These are phyloP conservation scores for Boletus rubropictus DNA, from an alignment of 768 basidiomycete species.

Conservation along the genomic window DNA sequence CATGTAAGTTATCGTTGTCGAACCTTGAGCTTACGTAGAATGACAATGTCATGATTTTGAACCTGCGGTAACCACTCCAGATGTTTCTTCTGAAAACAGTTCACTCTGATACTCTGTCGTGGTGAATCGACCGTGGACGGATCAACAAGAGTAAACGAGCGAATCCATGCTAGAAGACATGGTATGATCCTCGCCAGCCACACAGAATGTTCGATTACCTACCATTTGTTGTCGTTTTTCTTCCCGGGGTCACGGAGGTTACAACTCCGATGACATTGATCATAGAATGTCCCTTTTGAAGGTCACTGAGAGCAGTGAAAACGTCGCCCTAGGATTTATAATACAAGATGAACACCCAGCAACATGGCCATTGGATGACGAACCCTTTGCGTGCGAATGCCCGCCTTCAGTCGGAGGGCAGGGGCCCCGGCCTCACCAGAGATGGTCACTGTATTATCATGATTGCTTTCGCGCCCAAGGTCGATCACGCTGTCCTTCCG, in stretches of 20 bases:
- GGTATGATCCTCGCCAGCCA: not conserved
- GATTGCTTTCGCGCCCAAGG: not conserved
- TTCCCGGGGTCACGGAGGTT: slow-evolving; percentile 7
- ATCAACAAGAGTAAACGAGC: slow-evolving; percentile 46
- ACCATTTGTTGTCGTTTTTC: slow-evolving; percentile 25
- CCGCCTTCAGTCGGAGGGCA: slow-evolving; percentile 13
- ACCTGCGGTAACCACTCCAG: slow-evolving; percentile 48
- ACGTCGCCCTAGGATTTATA: slow-evolving; percentile 21
- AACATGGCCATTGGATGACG: slow-evolving; percentile 1
- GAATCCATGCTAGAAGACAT: slow-evolving; percentile 39
- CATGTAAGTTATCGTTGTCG: not conserved
- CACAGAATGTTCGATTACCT: slow-evolving; percentile 4
- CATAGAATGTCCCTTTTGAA: slow-evolving; percentile 10
- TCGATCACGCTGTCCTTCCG: not conserved
- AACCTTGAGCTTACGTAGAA: slow-evolving; percentile 50
- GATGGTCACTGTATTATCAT: not conserved
- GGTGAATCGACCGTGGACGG: slow-evolving; percentile 36
- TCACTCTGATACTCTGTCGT: slow-evolving; percentile 32
- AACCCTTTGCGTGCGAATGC: slow-evolving; percentile 26
- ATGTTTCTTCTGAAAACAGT: slow-evolving; percentile 47
- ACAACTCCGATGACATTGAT: slow-evolving; percentile 33
- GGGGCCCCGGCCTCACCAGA: not conserved
- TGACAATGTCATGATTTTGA: slow-evolving; percentile 43
- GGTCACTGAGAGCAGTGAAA: slow-evolving; percentile 18
- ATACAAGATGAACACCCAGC: not conserved